Evolutionary conservation across 495 filamentous ascomycete species (phyloP).

Genomic region (Penicillium robsamsonii): DNA sequence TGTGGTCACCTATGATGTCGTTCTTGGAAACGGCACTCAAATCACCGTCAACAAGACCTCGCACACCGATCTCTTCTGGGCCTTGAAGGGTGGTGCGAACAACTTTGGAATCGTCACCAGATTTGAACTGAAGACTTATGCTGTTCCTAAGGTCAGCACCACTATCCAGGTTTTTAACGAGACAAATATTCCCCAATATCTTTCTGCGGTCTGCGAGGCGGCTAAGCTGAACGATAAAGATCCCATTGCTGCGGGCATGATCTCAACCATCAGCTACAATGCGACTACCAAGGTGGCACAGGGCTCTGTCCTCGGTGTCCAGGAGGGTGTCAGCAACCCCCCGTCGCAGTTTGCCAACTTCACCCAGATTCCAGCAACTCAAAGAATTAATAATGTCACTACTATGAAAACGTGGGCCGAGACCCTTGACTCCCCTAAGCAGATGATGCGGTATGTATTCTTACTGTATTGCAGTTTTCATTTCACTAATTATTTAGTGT

Average conservation of each 20-base stretch:
- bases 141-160: slow-evolving; percentile 36
- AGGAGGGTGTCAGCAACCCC: slow-evolving; percentile 27
- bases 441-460: slow-evolving; percentile 19
- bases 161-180: slow-evolving; percentile 39
- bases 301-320: slow-evolving; percentile 25
- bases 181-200: slow-evolving; percentile 15
- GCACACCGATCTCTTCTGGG: slow-evolving; percentile 38
- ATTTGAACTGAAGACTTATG: slow-evolving; percentile 46
- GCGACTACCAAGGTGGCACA: slow-evolving; percentile 16
- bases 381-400: slow-evolving; percentile 27
- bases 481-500: slow-evolving; percentile 7
- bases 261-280: slow-evolving; percentile 27
- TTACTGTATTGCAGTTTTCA: too few species aligned
- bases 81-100: slow-evolving; percentile 41
- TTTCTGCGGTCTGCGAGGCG: slow-evolving; percentile 21
- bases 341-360: slow-evolving; percentile 33
- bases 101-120: slow-evolving; percentile 47
- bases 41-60: slow-evolving; percentile 22
- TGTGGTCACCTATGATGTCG: slow-evolving; percentile 28
- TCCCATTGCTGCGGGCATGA: slow-evolving; percentile 26
- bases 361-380: slow-evolving; percentile 16
- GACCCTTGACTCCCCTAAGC: slow-evolving; percentile 28
- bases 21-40: slow-evolving; percentile 32
- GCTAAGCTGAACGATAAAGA: slow-evolving; percentile 18
- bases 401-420: slow-evolving; percentile 19